Conservation (phyloP, 768 basidiomycete species). For the Tylopilus felleus region DNA sequence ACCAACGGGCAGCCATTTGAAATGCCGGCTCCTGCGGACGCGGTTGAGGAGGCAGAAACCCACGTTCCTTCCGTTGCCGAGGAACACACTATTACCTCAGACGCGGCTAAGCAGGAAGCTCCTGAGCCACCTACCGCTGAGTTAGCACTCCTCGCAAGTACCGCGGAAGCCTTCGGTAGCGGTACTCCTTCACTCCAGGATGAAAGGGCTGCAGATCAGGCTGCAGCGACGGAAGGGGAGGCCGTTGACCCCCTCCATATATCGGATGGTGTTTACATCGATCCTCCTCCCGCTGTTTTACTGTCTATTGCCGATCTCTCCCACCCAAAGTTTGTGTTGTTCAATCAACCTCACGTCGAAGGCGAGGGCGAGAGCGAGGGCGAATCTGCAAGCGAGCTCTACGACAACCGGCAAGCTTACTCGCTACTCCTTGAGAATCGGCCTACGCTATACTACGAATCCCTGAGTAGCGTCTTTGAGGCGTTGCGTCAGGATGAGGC, state of each 20-base stretch:
- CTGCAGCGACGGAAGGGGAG: slow-evolving; percentile 11
- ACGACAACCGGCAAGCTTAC: slow-evolving; percentile 18
- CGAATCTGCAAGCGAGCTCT: slow-evolving; percentile 17
- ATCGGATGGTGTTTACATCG: slow-evolving; percentile 68
- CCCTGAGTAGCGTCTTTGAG: slow-evolving; percentile 65
- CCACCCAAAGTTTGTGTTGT: slow-evolving; percentile 45
- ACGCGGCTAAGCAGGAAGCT: slow-evolving; percentile 10
- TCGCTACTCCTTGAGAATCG: slow-evolving; percentile 56
- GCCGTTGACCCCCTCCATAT: slow-evolving; percentile 51
- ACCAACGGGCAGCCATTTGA: slow-evolving; percentile 6
- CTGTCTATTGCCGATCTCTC: slow-evolving; percentile 42
- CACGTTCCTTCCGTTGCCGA: slow-evolving; percentile 2
- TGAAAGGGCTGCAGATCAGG: slow-evolving; percentile 13
- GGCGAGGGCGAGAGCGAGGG: slow-evolving; percentile 23
- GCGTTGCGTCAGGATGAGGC: slow-evolving; percentile 62
- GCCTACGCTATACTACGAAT: slow-evolving; percentile 77
- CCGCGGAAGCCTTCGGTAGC: slow-evolving; percentile 7
- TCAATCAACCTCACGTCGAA: slow-evolving; percentile 47
- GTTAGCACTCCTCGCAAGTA: slow-evolving; percentile 2
- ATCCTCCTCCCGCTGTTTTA: slow-evolving; percentile 69
- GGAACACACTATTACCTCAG: slow-evolving; percentile 6
- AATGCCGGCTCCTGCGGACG: slow-evolving; percentile 2
- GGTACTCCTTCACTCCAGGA: slow-evolving; percentile 3
- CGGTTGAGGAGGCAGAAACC: slow-evolving; percentile 1
- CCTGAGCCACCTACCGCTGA: slow-evolving; percentile 9